Conservation (phyloP, 495 filamentous ascomycete genomes). For the Aspergillus hancockii region DNA sequence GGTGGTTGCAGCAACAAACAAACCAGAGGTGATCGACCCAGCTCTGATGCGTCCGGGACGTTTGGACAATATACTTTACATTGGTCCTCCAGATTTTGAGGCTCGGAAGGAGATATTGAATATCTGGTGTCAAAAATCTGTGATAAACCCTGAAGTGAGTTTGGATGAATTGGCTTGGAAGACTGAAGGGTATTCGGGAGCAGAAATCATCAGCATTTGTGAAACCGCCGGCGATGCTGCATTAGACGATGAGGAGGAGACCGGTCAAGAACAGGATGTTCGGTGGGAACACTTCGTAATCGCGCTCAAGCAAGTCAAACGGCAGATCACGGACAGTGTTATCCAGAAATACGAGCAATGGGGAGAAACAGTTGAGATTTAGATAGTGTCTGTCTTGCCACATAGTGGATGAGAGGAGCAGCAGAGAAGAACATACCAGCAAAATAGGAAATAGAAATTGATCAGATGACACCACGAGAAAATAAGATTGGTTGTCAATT, state of each 20-base stretch:
- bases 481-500: too few species aligned
- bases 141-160: constrained; percentile 65
- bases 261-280: constrained; percentile 49
- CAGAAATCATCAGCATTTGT: constrained; percentile 84
- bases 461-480: too few species aligned
- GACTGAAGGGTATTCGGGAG: constrained; percentile 83
- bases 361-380: constrained; percentile 39
- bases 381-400: constrained; percentile 8
- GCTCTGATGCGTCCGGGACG: constrained; percentile 87
- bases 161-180: constrained; percentile 62
- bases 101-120: constrained; percentile 77
- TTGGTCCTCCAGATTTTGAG: constrained; percentile 75
- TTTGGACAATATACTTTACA: constrained; percentile 87
- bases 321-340: constrained; percentile 68
- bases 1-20: constrained; percentile 93
- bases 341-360: constrained; percentile 67
- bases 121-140: constrained; percentile 62
- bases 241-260: constrained; percentile 54
- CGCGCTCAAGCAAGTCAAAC: constrained; percentile 62
- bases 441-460: too few species aligned
- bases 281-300: constrained; percentile 62
- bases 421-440: too few species aligned
- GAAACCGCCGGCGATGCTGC: constrained; percentile 62
- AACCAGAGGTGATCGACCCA: constrained; percentile 80
- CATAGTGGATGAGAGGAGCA: neutral